Base-by-base conservation (phyloP, 495 filamentous ascomycete genomes). In the Thermothielavioides terrestris region DNA sequence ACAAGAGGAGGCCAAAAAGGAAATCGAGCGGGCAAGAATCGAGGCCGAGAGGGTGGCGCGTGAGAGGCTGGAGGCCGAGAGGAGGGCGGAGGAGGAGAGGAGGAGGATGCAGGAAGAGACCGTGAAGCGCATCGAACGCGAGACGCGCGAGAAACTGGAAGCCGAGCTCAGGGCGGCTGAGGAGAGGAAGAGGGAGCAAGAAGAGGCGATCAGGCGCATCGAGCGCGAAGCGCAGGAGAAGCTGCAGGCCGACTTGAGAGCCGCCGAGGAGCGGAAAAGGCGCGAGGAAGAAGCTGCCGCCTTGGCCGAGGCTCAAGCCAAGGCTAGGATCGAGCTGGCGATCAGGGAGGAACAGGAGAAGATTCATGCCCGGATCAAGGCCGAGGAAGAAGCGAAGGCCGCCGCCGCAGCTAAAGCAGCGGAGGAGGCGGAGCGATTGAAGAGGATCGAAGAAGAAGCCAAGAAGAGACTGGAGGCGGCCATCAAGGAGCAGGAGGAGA, bases 391-490 rank as follows among this genome's bases (percentile, higher is more conserved):
- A 43, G 55, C 59, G 20, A 56, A 66, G 42, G 59, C 59, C 5
- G 62, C 61, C 18, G 66, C 64, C 1, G 65, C 66, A 14, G 51
- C 55, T 20, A 65, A 68, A 22, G 56, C 56, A 1, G 61, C 56
- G n/a, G 61, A 66, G 38, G 59, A 66, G 46, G 61, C 50, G 0
- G 55, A 42, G 5, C 46, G 50, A 20, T 20, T 52, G 4, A 58
- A 63, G 47, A 47, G 55, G 51, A 57, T 62, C 9, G 65, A 63
- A 15, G 64, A 63, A 25, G 68, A 70, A 42, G 71, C 68, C 23
- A 67, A 73, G 50, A 68, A 63, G 44, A 75, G 70, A 52, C 67
- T 72, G 15, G 78, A 81, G 47, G 74, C 72, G 37, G 77, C 75
- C 9, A 69, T 69, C 18, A 76, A 73, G 49, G 69, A 75, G 55